phyloP scores from a whole-genome alignment of 2,329 filamentous ascomycete species.

The Aplosporella prunicola region DNA sequence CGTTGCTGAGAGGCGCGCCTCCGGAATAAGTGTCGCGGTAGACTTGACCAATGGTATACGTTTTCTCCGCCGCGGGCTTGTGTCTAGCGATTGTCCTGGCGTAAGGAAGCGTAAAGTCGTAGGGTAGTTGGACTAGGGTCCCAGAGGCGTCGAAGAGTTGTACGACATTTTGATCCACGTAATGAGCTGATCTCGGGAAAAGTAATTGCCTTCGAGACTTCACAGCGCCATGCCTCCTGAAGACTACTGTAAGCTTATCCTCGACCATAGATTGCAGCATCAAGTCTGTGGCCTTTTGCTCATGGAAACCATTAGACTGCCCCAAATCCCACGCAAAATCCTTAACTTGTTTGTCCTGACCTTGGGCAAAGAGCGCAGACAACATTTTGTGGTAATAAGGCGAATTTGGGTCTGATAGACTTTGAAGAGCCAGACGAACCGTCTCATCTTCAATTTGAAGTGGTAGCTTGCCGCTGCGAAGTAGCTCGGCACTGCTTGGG shows the following conservation, averaged over 20 bases:
- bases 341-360: conserved; percentile 65
- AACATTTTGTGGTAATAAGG: conserved; percentile 87
- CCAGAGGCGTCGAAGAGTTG: conserved; percentile 74
- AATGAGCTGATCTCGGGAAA: conserved; percentile 75
- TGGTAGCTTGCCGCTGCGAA: conserved; percentile 78
- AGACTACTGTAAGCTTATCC: conserved; percentile 64
- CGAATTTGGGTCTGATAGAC: conserved; percentile 71
- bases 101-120: conserved; percentile 81
- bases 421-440: conserved; percentile 71
- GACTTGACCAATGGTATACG: conserved; percentile 79
- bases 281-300: conserved; percentile 43
- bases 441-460: conserved; percentile 89
- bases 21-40: conserved; percentile 72
- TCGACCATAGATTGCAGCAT: conserved; percentile 66
- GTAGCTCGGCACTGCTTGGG: conserved; percentile 70
- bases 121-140: conserved; percentile 87
- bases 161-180: conserved; percentile 58
- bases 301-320: conserved; percentile 18
- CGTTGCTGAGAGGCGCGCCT: conserved; percentile 70
- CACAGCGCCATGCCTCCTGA: conserved; percentile 80
- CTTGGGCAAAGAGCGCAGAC: conserved; percentile 67
- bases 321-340: conserved; percentile 48
- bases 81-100: conserved; percentile 74
- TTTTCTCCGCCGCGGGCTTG: conserved; percentile 56
- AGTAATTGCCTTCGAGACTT: conserved; percentile 66